Conservation (phyloP, 1,284 basidiomycete genomes). For the Tilletia caries region DNA sequence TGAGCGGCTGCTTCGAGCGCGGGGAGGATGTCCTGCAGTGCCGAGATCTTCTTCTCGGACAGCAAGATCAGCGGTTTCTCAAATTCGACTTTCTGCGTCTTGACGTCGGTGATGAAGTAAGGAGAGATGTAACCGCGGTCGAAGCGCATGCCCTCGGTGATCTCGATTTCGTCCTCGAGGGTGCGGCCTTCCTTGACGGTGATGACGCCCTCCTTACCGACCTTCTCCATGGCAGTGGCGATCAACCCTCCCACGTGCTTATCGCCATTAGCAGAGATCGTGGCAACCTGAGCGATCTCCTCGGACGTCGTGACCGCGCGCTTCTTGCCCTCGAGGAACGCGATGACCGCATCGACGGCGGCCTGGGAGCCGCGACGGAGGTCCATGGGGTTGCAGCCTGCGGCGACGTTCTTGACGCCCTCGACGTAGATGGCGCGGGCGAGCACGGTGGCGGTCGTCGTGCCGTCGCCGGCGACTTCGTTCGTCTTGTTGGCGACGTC, state of each 20-base stretch:
- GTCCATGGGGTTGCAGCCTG: constrained; percentile 99
- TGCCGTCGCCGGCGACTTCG: constrained; percentile 95
- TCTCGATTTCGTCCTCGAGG: constrained; percentile 95
- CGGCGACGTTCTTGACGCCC: constrained; percentile 98
- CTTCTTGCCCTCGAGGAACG: constrained; percentile 83
- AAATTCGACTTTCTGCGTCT: constrained; percentile 91
- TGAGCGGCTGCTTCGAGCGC: constrained; percentile 88
- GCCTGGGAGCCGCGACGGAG: constrained; percentile 92
- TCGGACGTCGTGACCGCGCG: constrained; percentile 93
- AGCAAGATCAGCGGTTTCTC: constrained; percentile 93
- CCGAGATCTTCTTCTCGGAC: constrained; percentile 96
- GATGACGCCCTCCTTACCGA: constrained; percentile 99
- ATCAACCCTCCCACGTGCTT: constrained; percentile 89
- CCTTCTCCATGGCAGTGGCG: constrained; percentile 99
- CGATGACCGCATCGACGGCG: constrained; percentile 90
- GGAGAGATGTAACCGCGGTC: constrained; percentile 98
- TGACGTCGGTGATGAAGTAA: constrained; percentile 98
- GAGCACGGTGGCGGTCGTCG: constrained; percentile 94
- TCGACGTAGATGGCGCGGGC: constrained; percentile 96
- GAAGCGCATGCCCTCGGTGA: constrained; percentile 99
- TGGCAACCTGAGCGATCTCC: constrained; percentile 96
- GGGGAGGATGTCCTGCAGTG: constrained; percentile 91
- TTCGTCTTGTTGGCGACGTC: constrained; percentile 96
- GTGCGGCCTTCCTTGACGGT: constrained; percentile 98
- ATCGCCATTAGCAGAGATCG: constrained; percentile 97